These are phyloP conservation scores for Hydrangea macrophylla DNA, from an alignment of 148 eudicot genomes.

Conservation along the genomic window DNA sequence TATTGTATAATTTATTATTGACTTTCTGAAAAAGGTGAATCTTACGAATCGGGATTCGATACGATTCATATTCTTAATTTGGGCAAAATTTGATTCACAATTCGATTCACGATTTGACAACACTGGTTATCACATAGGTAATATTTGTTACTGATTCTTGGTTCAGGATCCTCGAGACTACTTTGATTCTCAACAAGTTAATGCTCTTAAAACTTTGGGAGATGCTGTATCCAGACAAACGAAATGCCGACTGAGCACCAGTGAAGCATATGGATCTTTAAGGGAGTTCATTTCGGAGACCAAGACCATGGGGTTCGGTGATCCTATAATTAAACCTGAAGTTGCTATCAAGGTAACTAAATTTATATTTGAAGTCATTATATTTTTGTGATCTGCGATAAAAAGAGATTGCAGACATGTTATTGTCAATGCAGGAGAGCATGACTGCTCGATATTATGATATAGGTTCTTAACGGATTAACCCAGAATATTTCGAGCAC, in stretches of 20 bases:
- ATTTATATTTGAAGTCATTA: constrained; percentile 7
- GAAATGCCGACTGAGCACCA: constrained; percentile 46
- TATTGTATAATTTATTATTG: too few relatives aligned
- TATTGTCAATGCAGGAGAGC: constrained; percentile 10
- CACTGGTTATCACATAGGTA: neutral
- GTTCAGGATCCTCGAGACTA: constrained; percentile 95
- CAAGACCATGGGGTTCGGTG: constrained; percentile 48
- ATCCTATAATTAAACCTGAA: constrained; percentile 65
- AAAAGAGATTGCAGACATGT: neutral
- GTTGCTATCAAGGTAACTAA: constrained; percentile 70
- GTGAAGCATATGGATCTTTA: constrained; percentile 59
- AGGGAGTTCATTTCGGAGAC: constrained; percentile 50
- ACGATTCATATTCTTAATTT: too few relatives aligned
- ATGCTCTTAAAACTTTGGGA: constrained; percentile 62
- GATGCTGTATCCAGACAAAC: constrained; percentile 49
- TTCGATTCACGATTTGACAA: too few relatives aligned
- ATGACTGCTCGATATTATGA: constrained; percentile 13
- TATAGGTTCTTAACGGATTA: constrained; percentile 67
- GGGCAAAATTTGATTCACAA: too few relatives aligned
- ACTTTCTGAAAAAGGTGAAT: too few relatives aligned
- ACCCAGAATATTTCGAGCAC: constrained; percentile 78
- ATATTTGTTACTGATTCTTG: constrained; percentile 4
- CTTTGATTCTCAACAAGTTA: constrained; percentile 92
- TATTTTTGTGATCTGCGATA: constrained; percentile 2
- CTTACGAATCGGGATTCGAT: too few relatives aligned